Evolutionary conservation across 164 flowering plant species (phyloP).

Genomic region (Sedum album): DNA sequence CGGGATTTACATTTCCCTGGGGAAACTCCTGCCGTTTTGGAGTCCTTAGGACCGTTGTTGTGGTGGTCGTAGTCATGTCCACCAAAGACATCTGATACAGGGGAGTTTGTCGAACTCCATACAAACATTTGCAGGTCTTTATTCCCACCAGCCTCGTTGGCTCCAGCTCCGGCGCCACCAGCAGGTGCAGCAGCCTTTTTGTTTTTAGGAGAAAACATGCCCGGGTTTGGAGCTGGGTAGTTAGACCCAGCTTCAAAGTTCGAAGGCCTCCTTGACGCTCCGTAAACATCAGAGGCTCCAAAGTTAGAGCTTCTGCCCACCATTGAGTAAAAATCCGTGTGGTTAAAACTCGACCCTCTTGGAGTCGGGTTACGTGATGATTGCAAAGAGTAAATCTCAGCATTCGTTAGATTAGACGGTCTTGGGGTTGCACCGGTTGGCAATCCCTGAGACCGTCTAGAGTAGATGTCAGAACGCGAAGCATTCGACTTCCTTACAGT

Average conservation of each 20-base stretch:
- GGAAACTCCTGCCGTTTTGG: slow-evolving; percentile 7
- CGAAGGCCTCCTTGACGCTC: slow-evolving; percentile 52
- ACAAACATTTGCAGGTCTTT: slow-evolving; percentile 96
- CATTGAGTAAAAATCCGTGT: slow-evolving; percentile 66
- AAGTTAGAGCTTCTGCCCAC: slow-evolving; percentile 28
- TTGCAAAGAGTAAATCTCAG: slow-evolving; percentile 86
- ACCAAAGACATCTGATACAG: slow-evolving; percentile 67
- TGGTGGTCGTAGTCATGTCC: slow-evolving; percentile 22
- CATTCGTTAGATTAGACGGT: slow-evolving; percentile 72
- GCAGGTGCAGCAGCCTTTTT: slow-evolving; percentile 18
- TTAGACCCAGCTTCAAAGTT: slow-evolving; percentile 44
- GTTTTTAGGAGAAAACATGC: slow-evolving; percentile 53
- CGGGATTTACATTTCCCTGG: slow-evolving; percentile 1
- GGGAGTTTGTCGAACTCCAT: slow-evolving; percentile 95
- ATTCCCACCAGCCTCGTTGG: slow-evolving; percentile 41
- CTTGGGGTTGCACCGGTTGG: slow-evolving; percentile 58
- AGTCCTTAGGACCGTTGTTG: slow-evolving; percentile 19
- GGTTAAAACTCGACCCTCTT: slow-evolving; percentile 81
- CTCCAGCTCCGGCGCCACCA: slow-evolving; percentile 21
- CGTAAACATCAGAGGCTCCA: slow-evolving; percentile 14
- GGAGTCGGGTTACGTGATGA: slow-evolving; percentile 79
- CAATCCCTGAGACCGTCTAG: slow-evolving; percentile 48
- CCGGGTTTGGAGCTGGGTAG: slow-evolving; percentile 48
- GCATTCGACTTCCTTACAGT: slow-evolving; percentile 70
- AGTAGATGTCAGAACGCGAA: slow-evolving; percentile 65